A percentile compares a stretch with the other conserved stretches of the same genome.
Conservation (phyloP, 148 eudicot species). For the Arctostaphylos glauca region DNA sequence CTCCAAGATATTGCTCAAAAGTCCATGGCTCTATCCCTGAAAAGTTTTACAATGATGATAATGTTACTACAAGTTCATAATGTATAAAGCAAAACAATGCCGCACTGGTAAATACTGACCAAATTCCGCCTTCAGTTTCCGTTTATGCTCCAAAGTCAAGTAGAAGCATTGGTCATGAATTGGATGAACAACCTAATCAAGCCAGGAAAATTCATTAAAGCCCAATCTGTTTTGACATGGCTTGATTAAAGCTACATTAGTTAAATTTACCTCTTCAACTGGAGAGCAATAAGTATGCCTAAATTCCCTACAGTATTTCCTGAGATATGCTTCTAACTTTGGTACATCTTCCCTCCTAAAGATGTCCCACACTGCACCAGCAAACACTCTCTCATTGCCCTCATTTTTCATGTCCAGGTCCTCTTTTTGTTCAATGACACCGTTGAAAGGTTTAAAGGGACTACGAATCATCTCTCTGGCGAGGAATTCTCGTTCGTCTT, state of each 20-base stretch:
- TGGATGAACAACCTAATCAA: conserved; percentile 71
- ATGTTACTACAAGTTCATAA: not conserved
- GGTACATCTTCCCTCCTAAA: conserved; percentile 87
- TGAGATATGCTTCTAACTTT: conserved; percentile 40
- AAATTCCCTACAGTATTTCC: conserved; percentile 45
- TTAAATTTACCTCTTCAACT: conserved; percentile 62
- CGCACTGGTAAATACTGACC: conserved; percentile 36
- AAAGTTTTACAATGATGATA: not conserved
- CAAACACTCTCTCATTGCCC: not conserved
- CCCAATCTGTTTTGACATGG: not conserved
- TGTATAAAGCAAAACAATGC: not conserved
- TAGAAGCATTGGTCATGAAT: conserved; percentile 92
- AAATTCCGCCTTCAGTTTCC: conserved; percentile 72
- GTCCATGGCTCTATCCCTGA: conserved; percentile 90
- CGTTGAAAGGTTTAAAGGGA: not conserved
- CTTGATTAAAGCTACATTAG: conserved; percentile 6
- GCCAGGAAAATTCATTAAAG: conserved; percentile 11
- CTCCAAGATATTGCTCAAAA: conserved; percentile 80
- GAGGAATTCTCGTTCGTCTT: conserved; percentile 56
- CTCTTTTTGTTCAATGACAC: not conserved
- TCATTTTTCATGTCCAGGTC: conserved; percentile 9
- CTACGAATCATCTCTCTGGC: conserved; percentile 9
- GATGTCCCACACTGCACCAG: conserved; percentile 93
- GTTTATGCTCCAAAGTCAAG: conserved; percentile 66
- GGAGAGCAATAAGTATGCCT: conserved; percentile 66